Conservation (phyloP, 2,329 filamentous ascomycete species). For the Aureobasidium sp. region DNA sequence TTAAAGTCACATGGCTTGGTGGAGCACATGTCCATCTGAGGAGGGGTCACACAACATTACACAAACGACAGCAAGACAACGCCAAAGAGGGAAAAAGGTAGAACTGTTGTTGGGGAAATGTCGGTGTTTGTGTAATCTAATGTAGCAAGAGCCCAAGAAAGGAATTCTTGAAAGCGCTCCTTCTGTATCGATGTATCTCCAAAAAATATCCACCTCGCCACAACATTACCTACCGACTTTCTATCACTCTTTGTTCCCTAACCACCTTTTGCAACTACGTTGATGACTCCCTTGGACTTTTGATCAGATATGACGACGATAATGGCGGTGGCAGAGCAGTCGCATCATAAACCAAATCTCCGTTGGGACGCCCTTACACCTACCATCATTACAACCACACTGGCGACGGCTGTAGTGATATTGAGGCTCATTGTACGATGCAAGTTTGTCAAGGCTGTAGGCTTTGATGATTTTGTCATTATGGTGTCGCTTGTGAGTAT, state of each 20-base stretch:
- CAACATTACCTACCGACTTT: background rate
- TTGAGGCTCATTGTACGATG: slow-evolving; percentile 29
- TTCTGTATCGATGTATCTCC: background rate
- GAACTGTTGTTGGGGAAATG: background rate
- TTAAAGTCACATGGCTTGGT: background rate
- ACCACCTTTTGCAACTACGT: background rate
- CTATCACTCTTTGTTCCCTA: background rate
- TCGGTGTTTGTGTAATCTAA: background rate
- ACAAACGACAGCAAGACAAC: background rate
- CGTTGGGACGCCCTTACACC: slow-evolving; percentile 21
- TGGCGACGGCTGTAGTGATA: slow-evolving; percentile 26
- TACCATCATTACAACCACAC: slow-evolving; percentile 23
- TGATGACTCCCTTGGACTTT: background rate
- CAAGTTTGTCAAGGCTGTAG: slow-evolving; percentile 25
- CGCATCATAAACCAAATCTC: background rate
- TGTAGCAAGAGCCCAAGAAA: background rate
- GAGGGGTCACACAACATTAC: background rate
- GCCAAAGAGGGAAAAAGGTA: slow-evolving; percentile 3
- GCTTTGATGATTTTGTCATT: slow-evolving; percentile 31
- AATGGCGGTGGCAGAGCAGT: background rate
- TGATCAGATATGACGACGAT: background rate
- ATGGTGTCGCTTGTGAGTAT: slow-evolving; percentile 24
- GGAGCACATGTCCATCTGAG: background rate
- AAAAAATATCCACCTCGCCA: background rate
- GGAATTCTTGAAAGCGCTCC: background rate